Conservation (phyloP, 2,329 filamentous ascomycete species). For the Apiospora phragmitis region DNA sequence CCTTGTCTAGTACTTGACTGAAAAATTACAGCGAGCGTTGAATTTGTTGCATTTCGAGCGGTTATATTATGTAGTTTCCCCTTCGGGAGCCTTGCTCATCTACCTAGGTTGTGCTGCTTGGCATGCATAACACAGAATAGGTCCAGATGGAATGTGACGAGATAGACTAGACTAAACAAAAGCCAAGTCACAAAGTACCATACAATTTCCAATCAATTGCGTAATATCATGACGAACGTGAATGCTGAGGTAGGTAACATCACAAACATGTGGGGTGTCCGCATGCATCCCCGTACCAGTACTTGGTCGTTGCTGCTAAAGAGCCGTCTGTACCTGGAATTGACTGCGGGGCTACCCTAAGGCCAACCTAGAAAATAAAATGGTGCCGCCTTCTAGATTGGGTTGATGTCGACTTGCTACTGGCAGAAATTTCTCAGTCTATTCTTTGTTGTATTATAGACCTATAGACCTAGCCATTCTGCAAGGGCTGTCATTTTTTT, state of each 20-base stretch:
- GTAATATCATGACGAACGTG: background rate
- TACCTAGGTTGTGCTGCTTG: background rate
- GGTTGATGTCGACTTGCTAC: background rate
- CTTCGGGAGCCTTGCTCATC: background rate
- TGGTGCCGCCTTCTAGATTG: slow-evolving; percentile 7
- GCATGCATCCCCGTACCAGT: background rate
- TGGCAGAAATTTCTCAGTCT: slow-evolving; percentile 6
- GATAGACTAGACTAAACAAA: background rate
- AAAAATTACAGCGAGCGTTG: background rate
- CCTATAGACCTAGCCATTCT: background rate
- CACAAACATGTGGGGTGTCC: background rate
- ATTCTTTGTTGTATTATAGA: background rate
- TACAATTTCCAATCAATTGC: background rate
- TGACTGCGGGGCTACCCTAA: background rate
- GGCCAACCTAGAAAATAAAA: background rate
- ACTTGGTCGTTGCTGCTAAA: background rate
- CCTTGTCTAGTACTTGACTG: background rate
- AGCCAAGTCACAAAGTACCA: background rate
- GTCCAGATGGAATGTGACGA: background rate
- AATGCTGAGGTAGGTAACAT: background rate
- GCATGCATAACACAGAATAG: background rate
- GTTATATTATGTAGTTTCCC: background rate
- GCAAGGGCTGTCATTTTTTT: background rate
- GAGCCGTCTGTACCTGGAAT: too few relatives aligned
- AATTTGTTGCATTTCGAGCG: background rate